These are phyloP conservation scores for Thalassiosira mediterranea DNA, from an alignment of 352 stramenopile species.

Conservation along the genomic window DNA sequence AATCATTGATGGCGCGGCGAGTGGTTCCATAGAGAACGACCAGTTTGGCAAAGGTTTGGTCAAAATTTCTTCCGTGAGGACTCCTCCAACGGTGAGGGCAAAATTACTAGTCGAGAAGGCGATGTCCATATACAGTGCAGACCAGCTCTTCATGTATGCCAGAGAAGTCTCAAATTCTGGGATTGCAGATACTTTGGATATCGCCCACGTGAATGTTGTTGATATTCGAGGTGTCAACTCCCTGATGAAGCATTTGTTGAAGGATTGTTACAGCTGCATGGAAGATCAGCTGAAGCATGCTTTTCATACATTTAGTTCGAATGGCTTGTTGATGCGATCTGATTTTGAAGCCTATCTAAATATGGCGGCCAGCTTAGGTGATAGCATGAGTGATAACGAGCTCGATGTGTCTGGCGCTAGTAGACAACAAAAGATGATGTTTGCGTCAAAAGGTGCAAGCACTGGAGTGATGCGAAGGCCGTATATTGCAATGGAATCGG, in stretches of 20 bases:
- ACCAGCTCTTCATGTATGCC: conserved; percentile 55
- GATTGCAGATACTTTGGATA: conserved; percentile 2
- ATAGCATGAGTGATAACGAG: not conserved
- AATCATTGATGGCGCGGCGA: conserved; percentile 36
- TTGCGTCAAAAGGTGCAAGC: no score
- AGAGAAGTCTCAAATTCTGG: conserved; percentile 23
- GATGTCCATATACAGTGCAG: conserved; percentile 30
- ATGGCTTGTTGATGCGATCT: not conserved
- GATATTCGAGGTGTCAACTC: conserved; percentile 32
- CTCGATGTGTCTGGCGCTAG: no score
- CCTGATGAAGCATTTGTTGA: conserved; percentile 43
- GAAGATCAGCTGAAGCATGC: conserved; percentile 20
- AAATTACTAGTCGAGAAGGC: conserved; percentile 46
- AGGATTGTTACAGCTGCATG: conserved; percentile 26
- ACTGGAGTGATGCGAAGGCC: no score
- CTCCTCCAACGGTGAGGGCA: conserved; percentile 21
- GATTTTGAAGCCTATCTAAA: not conserved
- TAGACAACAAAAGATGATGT: no score
- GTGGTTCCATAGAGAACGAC: conserved; percentile 23
- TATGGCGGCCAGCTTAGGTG: not conserved
- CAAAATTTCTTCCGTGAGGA: conserved; percentile 11
- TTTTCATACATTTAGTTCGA: conserved; percentile 29
- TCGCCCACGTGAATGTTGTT: conserved; percentile 2
- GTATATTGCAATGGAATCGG: no score
- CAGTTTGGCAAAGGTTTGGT: conserved; percentile 23